Evolutionary conservation across 2,329 filamentous ascomycete species (phyloP).

Genomic region (Ascochyta koolunga): DNA sequence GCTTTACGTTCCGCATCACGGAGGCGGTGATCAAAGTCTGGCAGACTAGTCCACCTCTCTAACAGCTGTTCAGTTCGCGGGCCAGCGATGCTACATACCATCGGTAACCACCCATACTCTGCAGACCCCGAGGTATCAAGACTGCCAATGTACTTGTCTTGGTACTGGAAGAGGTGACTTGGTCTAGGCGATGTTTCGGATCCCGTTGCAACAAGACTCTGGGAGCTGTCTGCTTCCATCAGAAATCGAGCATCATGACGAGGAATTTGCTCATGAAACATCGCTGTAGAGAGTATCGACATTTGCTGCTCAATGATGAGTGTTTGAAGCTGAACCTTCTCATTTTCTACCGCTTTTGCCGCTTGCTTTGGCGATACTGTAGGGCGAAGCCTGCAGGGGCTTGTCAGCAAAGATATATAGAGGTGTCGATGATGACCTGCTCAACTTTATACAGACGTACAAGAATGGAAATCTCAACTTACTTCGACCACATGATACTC

Average conservation of each 20-base stretch:
- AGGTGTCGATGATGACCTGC: background rate
- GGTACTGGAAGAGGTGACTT: slow-evolving; percentile 35
- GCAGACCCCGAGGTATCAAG: slow-evolving; percentile 28
- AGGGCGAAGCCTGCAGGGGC: slow-evolving; percentile 31
- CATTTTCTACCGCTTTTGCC: slow-evolving; percentile 41
- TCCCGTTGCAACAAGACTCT: slow-evolving; percentile 26
- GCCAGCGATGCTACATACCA: slow-evolving; percentile 31
- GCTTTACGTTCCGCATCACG: slow-evolving; percentile 30
- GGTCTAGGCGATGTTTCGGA: slow-evolving; percentile 22
- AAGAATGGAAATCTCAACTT: slow-evolving; percentile 12
- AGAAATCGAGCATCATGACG: slow-evolving; percentile 25
- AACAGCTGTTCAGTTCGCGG: slow-evolving; percentile 37
- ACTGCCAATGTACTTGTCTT: slow-evolving; percentile 33
- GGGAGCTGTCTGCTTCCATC: slow-evolving; percentile 40
- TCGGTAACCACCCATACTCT: slow-evolving; percentile 31
- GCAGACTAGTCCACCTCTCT: slow-evolving; percentile 42
- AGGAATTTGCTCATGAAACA: slow-evolving; percentile 25
- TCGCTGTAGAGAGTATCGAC: slow-evolving; percentile 36
- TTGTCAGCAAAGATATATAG: background rate
- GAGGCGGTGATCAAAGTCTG: slow-evolving; percentile 38
- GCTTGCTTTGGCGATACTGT: slow-evolving; percentile 42
- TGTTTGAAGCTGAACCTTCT: slow-evolving; percentile 45
- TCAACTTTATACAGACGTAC: background rate
- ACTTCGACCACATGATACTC: slow-evolving; percentile 48
- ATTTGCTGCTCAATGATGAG: slow-evolving; percentile 50